Evolutionary conservation across 208 protist genomes (phyloP).

Genomic region (Leishmania tropica): DNA sequence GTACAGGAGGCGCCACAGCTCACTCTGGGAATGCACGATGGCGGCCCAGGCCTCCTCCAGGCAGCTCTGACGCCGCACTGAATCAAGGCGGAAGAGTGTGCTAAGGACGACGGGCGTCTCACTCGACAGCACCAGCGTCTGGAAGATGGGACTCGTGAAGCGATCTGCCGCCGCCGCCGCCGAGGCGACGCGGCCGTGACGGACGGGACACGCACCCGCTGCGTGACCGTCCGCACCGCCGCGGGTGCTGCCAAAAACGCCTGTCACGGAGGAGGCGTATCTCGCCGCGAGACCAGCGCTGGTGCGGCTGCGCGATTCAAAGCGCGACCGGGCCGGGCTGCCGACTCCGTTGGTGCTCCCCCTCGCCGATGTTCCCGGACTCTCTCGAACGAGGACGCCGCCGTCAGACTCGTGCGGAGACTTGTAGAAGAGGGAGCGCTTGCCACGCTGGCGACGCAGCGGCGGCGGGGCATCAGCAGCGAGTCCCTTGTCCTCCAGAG

Average conservation of each 20-base stretch:
- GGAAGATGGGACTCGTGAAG: conserved; percentile 36
- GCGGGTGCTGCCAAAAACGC: neutral
- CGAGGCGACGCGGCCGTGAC: conserved; percentile 1
- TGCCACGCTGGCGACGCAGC: conserved; percentile 36
- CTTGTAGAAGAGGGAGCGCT: conserved; percentile 51
- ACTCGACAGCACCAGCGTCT: conserved; percentile 29
- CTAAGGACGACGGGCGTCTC: conserved; percentile 25
- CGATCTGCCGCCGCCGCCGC: neutral
- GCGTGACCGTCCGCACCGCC: neutral
- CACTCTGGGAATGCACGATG: conserved; percentile 21
- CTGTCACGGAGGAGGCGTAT: neutral
- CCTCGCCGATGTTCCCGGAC: neutral
- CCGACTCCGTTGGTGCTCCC: neutral
- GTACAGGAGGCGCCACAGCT: conserved; percentile 30
- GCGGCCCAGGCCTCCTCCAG: conserved; percentile 55
- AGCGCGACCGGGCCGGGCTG: conserved; percentile 5
- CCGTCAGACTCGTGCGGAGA: neutral
- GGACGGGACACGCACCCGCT: neutral
- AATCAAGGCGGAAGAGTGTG: conserved; percentile 23
- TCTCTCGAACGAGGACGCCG: conserved; percentile 9
- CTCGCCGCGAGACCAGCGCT: neutral
- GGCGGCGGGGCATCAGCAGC: conserved; percentile 12
- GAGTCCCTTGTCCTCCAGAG: neutral
- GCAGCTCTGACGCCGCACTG: conserved; percentile 13
- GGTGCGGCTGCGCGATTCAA: neutral